Base-by-base conservation (phyloP, 176 grass and related monocot species). In the Musa schizocarpa region DNA sequence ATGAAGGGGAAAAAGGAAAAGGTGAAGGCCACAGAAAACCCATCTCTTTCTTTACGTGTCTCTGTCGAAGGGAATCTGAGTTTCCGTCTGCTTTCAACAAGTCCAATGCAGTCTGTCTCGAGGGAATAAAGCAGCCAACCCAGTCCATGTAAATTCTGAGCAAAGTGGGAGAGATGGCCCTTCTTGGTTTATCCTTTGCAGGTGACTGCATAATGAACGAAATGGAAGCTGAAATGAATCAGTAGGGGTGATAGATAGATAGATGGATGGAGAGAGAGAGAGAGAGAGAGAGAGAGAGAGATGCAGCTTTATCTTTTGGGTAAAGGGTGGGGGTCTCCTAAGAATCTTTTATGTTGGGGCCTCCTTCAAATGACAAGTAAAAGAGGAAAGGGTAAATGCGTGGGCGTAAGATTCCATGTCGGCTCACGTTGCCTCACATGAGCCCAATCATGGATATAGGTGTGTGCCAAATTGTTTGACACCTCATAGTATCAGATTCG, bases 81-180 rank as follows among this genome's bases (percentile, higher is more conserved):
- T 87, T 78, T 75, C 81, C 85, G 85, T 80, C 87, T 92, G 88
- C 91, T 99, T 99, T 99, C 78, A 78, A 85, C 74, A 85, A 89
- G 79, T 95, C 88, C 91, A 80, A 99, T 75, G 91, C 88, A 88
- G 84, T 78, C 74, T 76, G 61, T 76, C 16, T 68, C 68, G 69
- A 73, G 83, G 74, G 86, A 91, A 96, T 88, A 91, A 96, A 86
- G 86, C 68, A 56, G 68, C 43, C 79, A 79, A 27, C 54, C 54
- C 17, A 72, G 66, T 49, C 63, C 77, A 78, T 78, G 68, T 23
- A 83, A 72, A 75, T 83, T 76, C 86, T 81, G 87, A n/a, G 26
- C 12, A 48, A 8, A 43, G 26, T 29, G 67, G 24, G 23, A 75
- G 29, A 55, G 22, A 57, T 54, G 23, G 13, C 53, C 72, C 22